A percentile compares a stretch with the other conserved stretches of the same genome.
phyloP scores from a whole-genome alignment of 805 yeast genomes.

The Grigorovia jiainica region DNA sequence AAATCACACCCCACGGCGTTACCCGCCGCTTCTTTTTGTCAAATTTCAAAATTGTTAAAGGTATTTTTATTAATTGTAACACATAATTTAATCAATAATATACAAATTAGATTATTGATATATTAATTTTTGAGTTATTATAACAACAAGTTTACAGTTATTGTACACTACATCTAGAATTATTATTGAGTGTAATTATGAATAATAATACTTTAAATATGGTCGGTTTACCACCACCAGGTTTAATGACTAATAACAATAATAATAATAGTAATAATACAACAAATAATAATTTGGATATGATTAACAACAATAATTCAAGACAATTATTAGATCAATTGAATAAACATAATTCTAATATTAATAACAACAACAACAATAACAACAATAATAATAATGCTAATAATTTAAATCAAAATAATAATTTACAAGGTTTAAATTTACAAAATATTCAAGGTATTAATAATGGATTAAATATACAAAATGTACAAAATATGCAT shows the following conservation, averaged over 20 bases:
- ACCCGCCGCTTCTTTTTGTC: background rate
- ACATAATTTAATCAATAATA: too few relatives aligned
- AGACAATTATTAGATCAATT: constrained; percentile 18
- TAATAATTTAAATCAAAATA: too few relatives aligned
- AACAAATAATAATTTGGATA: constrained; percentile 2
- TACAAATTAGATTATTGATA: too few relatives aligned
- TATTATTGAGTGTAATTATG: too few relatives aligned
- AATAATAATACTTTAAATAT: constrained; percentile 5
- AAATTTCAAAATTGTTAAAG: background rate
- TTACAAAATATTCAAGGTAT: background rate
- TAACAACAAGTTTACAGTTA: too few relatives aligned
- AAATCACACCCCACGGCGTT: background rate
- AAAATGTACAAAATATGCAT: too few relatives aligned
- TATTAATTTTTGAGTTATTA: too few relatives aligned
- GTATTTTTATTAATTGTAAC: background rate
- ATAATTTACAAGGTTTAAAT: background rate
- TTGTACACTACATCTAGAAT: too few relatives aligned
- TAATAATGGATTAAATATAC: background rate
- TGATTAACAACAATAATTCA: constrained; percentile 28
- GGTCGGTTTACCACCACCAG: constrained; percentile 18
- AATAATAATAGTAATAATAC: constrained; percentile 14
- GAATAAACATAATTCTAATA: constrained; percentile 4
- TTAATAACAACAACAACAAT: constrained; percentile 4
- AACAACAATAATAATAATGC: constrained; percentile 1
- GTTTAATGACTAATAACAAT: constrained; percentile 9